Conservation (phyloP, 148 eudicot species). For the Chenopodium formosanum region DNA sequence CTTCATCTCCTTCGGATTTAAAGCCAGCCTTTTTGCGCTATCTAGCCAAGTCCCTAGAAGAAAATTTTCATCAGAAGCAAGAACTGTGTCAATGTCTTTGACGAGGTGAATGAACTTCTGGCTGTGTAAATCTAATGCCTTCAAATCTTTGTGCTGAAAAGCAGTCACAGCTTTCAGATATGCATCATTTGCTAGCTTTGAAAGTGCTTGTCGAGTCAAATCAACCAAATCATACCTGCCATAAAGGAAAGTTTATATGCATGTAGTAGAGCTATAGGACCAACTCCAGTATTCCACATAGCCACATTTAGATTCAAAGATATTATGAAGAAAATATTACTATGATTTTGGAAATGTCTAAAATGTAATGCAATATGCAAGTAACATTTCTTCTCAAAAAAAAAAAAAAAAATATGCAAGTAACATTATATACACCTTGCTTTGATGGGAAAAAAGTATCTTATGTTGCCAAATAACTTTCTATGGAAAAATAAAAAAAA, state of each 20-base stretch:
- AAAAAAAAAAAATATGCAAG: background rate
- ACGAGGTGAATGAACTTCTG: constrained; percentile 61
- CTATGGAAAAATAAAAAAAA: no score
- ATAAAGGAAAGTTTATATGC: background rate
- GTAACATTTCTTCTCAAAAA: no score
- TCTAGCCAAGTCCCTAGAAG: constrained; percentile 92
- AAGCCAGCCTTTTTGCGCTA: constrained; percentile 75
- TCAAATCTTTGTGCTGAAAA: constrained; percentile 52
- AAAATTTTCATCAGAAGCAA: constrained; percentile 86
- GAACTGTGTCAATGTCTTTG: constrained; percentile 73
- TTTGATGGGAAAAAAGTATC: background rate
- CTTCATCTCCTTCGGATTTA: constrained; percentile 52
- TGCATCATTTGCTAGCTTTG: constrained; percentile 84
- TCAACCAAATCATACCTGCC: constrained; percentile 98
- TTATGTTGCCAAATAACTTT: background rate
- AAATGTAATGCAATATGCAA: background rate
- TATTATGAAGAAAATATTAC: background rate
- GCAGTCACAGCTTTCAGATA: constrained; percentile 74
- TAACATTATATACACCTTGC: background rate
- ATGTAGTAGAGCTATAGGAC: background rate
- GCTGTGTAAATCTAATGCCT: constrained; percentile 44
- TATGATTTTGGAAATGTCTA: background rate
- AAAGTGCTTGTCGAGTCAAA: constrained; percentile 86
- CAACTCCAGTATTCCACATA: background rate
- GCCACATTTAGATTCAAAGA: background rate